These are phyloP conservation scores for Delphinella strobiligena DNA, from an alignment of 2,329 filamentous ascomycete species.

Conservation along the genomic window DNA sequence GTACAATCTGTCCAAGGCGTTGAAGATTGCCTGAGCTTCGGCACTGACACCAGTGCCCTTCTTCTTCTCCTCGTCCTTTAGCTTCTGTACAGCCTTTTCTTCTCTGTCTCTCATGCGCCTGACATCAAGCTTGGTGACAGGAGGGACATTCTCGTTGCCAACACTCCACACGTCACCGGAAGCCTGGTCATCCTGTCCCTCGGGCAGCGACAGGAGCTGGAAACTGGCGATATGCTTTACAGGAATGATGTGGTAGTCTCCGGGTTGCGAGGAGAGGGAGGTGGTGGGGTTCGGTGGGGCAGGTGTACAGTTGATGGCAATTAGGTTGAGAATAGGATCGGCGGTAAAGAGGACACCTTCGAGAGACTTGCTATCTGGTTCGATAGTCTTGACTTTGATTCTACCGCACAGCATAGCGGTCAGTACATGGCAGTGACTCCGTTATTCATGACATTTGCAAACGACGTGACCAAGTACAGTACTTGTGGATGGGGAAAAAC, in stretches of 20 bases:
- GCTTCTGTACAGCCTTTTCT: slow-evolving; percentile 41
- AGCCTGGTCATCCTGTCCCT: slow-evolving; percentile 16
- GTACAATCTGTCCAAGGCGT: slow-evolving; percentile 46
- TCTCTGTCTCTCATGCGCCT: slow-evolving; percentile 43
- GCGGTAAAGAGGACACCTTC: slow-evolving; percentile 53
- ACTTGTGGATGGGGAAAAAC: background rate
- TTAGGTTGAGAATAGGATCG: slow-evolving; percentile 47
- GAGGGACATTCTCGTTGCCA: slow-evolving; percentile 34
- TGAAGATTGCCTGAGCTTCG: slow-evolving; percentile 52
- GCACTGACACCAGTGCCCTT: slow-evolving; percentile 48
- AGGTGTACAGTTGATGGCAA: slow-evolving; percentile 46
- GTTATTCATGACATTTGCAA: background rate
- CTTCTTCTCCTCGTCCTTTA: slow-evolving; percentile 46
- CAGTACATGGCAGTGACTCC: too few relatives aligned
- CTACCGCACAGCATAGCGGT: slow-evolving; percentile 23
- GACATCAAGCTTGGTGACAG: slow-evolving; percentile 41
- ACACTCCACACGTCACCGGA: slow-evolving; percentile 4
- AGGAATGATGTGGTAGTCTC: slow-evolving; percentile 50
- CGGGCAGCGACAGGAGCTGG: slow-evolving; percentile 37
- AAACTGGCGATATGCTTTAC: slow-evolving; percentile 47
- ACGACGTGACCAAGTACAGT: background rate
- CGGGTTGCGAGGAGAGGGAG: slow-evolving; percentile 28
- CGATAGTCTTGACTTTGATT: slow-evolving; percentile 45
- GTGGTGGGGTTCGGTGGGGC: slow-evolving; percentile 31
- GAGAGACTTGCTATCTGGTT: slow-evolving; percentile 37